A percentile compares a stretch with the other conserved stretches of the same genome.
Evolutionary conservation across 2,329 filamentous ascomycete species (phyloP).

Genomic region (Fusarium mangiferae): DNA sequence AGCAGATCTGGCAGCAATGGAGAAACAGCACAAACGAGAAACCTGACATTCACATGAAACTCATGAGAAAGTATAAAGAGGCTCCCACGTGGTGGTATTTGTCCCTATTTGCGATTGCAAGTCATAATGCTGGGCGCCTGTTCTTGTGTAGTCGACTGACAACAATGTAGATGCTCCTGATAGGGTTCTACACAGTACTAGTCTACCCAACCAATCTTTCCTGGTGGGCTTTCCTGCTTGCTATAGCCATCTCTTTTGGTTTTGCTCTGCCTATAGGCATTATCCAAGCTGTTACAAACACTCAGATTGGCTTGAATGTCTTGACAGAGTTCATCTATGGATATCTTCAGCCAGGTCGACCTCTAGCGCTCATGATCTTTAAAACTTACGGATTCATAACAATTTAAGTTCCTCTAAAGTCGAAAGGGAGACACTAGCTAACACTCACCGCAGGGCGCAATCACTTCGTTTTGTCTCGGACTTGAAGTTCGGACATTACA

Average conservation of each 20-base stretch:
- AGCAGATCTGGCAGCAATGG: slow-evolving; percentile 73
- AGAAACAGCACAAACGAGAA: slow-evolving; percentile 67
- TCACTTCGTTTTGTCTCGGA: slow-evolving; percentile 72
- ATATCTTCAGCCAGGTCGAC: slow-evolving; percentile 78
- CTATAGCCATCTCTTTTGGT: slow-evolving; percentile 70
- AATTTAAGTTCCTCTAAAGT: no score
- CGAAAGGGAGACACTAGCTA: background rate
- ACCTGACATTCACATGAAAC: slow-evolving; percentile 71
- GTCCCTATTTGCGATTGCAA: slow-evolving; percentile 63
- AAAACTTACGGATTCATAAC: slow-evolving; percentile 71
- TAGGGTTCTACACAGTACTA: slow-evolving; percentile 66
- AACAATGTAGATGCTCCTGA: slow-evolving; percentile 58
- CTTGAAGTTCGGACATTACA: slow-evolving; percentile 78
- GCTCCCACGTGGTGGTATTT: slow-evolving; percentile 74
- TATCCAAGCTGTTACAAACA: slow-evolving; percentile 75
- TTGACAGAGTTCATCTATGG: slow-evolving; percentile 79
- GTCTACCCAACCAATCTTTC: slow-evolving; percentile 73
- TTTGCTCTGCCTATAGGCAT: slow-evolving; percentile 76
- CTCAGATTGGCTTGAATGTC: slow-evolving; percentile 78
- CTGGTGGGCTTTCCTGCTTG: slow-evolving; percentile 78
- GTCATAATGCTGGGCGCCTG: slow-evolving; percentile 36
- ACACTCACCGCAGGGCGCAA: slow-evolving; percentile 57
- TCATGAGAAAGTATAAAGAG: slow-evolving; percentile 71
- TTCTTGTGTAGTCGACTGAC: slow-evolving; percentile 18
- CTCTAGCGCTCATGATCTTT: slow-evolving; percentile 79